Conservation (phyloP, 305 asterid species). For the Solanum hybrid region DNA sequence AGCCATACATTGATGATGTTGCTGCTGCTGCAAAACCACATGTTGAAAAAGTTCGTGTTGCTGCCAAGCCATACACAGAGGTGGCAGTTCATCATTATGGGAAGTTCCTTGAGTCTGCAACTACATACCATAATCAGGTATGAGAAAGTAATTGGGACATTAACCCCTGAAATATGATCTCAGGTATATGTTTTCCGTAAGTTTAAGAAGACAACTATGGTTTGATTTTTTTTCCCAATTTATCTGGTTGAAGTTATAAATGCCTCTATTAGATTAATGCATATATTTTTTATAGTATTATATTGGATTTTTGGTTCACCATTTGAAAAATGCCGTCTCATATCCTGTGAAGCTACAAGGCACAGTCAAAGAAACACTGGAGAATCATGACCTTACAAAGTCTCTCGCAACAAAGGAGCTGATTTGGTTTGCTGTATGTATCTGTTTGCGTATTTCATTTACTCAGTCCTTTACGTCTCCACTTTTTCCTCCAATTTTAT, state of each 20-base stretch:
- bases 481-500: neutral
- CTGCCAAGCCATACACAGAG: constrained; percentile 58
- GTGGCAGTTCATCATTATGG: constrained; percentile 50
- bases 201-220: neutral
- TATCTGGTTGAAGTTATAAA: neutral
- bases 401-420: constrained; percentile 78
- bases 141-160: neutral
- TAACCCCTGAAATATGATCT: neutral
- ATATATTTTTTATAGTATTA: neutral
- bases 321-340: neutral
- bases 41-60: constrained; percentile 45
- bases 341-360: constrained; percentile 55
- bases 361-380: constrained; percentile 52
- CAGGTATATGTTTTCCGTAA: neutral
- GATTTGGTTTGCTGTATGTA: constrained; percentile 75
- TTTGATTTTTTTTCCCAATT: neutral
- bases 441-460: neutral
- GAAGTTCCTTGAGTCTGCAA: constrained; percentile 66
- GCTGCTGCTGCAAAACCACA: constrained; percentile 80
- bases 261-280: neutral
- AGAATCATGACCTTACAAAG: constrained; percentile 64
- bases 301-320: neutral
- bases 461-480: neutral
- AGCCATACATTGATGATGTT: constrained; percentile 72
- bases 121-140: constrained; percentile 78